Evolutionary conservation across 1,284 basidiomycete genomes (phyloP).

Genomic region (Takashimella tepidaria): DNA sequence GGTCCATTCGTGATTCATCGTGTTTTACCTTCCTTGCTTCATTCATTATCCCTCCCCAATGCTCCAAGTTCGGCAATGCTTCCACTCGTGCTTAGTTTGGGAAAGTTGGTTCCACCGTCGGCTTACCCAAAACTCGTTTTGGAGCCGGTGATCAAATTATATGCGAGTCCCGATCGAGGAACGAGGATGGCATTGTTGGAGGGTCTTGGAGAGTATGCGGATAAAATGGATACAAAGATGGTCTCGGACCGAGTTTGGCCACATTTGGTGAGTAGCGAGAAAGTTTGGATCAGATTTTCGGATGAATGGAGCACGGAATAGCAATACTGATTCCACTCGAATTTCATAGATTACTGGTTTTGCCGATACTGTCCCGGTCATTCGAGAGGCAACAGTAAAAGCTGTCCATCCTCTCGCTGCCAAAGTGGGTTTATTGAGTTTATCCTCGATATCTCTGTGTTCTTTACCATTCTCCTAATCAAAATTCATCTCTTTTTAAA

Average conservation of each 20-base stretch:
- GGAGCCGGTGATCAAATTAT: slow-evolving; percentile 75
- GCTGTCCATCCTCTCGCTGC: slow-evolving; percentile 77
- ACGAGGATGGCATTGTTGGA: slow-evolving; percentile 91
- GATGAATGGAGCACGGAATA: neutral
- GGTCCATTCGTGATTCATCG: slow-evolving; percentile 79
- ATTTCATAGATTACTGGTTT: slow-evolving; percentile 77
- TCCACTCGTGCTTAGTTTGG: slow-evolving; percentile 74
- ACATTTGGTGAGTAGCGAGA: slow-evolving; percentile 66
- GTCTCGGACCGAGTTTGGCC: slow-evolving; percentile 91
- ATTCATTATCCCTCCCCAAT: slow-evolving; percentile 77
- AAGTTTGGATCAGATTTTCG: slow-evolving; percentile 2
- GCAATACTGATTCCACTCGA: too few species aligned
- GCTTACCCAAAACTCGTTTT: slow-evolving; percentile 69
- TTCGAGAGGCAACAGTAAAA: slow-evolving; percentile 90
- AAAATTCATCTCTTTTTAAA: neutral
- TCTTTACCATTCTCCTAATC: too few species aligned
- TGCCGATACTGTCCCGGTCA: slow-evolving; percentile 84
- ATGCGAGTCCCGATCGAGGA: slow-evolving; percentile 80
- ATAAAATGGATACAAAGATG: slow-evolving; percentile 77
- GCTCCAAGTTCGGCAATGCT: slow-evolving; percentile 72
- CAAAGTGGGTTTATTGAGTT: slow-evolving; percentile 55
- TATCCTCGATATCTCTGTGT: too few species aligned
- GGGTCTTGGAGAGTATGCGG: slow-evolving; percentile 73
- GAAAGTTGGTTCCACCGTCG: slow-evolving; percentile 63
- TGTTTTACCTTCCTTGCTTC: slow-evolving; percentile 79